Evolutionary conservation across 108 stramenopile species (phyloP), one percentile per base, ranked within the genome.

Genomic region (Pseudonitzschia multistriata): DNA sequence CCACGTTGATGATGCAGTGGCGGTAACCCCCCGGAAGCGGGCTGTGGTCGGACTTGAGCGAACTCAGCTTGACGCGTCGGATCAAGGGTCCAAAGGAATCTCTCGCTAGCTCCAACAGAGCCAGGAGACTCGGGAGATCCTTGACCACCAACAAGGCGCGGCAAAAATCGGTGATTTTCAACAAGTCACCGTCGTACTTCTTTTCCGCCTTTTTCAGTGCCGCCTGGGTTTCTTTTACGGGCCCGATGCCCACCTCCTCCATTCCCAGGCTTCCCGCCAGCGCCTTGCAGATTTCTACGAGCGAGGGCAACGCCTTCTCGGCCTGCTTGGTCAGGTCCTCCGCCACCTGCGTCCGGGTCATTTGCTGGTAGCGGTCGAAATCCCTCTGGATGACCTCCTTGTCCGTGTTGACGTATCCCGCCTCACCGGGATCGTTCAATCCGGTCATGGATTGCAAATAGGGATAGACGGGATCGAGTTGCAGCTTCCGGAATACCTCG

Each of bases 251-350:
- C 5, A 90, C 87, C 73, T 93, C 88, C 56, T 89, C 88, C 83
- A 93, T 88, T 19, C 88, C 88, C 67, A 93, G 67, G 55, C 84
- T 85, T 39, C 87, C 87, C 7, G 92, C 92, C 53, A 93, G 66
- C 15, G 88, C 92, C 75, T 93, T 93, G 79, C 92, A 93, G 60
- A 93, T 89, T 56, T 93, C 88, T 34, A 90, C 85, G 62, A 93
- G 77, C 11, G 74, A 74, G 17, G 92, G 89, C 63, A 88, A 36
- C 0, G 88, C 86, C 45, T 71, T 64, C 68, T 93, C 83, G 13
- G 92, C 92, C 64, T 84, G 67, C 45, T 80, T 67, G 24, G 74
- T 66, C 66, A 93, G 69, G 67, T 83, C 81, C 45, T 79, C 57
- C 22, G 84, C 88, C 62, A 90, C 81, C 59, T 82, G 74, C 3